phyloP scores from a whole-genome alignment of 2,329 filamentous ascomycete genomes.

The Coniella vitis region DNA sequence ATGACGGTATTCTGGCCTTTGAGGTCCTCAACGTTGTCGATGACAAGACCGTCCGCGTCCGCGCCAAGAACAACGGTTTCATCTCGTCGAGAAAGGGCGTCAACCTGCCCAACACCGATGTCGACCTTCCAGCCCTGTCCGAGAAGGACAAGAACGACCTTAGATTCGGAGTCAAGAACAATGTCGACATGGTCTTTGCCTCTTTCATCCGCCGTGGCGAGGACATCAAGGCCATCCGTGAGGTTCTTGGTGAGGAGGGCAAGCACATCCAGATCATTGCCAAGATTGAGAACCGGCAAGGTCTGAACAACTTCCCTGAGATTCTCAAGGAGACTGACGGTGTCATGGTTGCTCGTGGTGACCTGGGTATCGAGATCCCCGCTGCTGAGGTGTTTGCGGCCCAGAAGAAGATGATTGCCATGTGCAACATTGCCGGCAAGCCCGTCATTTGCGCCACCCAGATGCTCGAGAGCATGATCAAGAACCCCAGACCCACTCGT shows the following conservation, averaged over 20 bases:
- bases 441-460: conserved; percentile 98
- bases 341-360: conserved; percentile 99
- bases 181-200: conserved; percentile 97
- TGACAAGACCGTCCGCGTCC: conserved; percentile 79
- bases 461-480: conserved; percentile 99
- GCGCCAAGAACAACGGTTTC: conserved; percentile 93
- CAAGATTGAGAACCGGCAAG: conserved; percentile 99
- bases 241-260: conserved; percentile 83
- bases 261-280: conserved; percentile 98
- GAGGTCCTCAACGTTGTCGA: conserved; percentile 84
- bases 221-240: conserved; percentile 88
- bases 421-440: conserved; percentile 99
- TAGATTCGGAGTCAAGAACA: conserved; percentile 94
- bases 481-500: conserved; percentile 96
- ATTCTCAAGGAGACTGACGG: conserved; percentile 94
- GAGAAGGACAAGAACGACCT: conserved; percentile 98
- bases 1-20: conserved; percentile 96
- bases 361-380: conserved; percentile 96
- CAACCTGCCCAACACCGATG: conserved; percentile 97
- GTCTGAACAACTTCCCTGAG: conserved; percentile 98
- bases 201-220: conserved; percentile 94
- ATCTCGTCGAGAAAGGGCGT: conserved; percentile 99
- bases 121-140: conserved; percentile 92
- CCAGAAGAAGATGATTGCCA: conserved; percentile 99
- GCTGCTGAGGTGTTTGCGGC: conserved; percentile 98